These are phyloP conservation scores for Melampsora medusae DNA, from an alignment of 1,284 basidiomycete species.

Conservation along the genomic window DNA sequence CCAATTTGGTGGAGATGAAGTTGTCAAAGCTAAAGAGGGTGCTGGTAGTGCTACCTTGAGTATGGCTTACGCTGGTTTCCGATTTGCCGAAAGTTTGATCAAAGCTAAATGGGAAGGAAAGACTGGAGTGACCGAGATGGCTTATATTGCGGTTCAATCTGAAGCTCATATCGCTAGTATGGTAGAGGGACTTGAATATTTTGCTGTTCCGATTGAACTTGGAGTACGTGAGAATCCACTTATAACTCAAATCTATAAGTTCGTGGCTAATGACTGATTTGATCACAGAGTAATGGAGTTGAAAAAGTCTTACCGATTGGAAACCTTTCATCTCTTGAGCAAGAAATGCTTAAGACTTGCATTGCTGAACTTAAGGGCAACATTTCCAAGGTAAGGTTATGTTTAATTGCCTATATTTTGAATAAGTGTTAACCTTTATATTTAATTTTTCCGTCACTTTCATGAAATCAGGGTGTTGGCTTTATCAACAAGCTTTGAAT, in stretches of 20 bases:
- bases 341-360: conserved; percentile 38
- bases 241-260: not conserved
- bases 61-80: conserved; percentile 55
- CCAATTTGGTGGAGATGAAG: conserved; percentile 56
- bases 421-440: not conserved
- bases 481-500: conserved; percentile 22
- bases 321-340: conserved; percentile 25
- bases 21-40: conserved; percentile 55
- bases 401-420: not conserved
- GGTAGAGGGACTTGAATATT: conserved; percentile 68
- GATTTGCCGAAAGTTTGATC: conserved; percentile 50
- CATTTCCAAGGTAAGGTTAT: conserved; percentile 28
- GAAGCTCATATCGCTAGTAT: conserved; percentile 46
- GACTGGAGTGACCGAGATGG: conserved; percentile 40
- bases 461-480: conserved; percentile 10
- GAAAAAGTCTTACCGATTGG: conserved; percentile 38
- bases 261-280: not conserved
- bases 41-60: conserved; percentile 54
- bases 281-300: conserved; percentile 24
- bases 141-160: conserved; percentile 36
- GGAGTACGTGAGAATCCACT: conserved; percentile 62
- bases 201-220: conserved; percentile 84
- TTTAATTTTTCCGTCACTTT: not conserved
- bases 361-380: conserved; percentile 39
- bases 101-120: conserved; percentile 42